A percentile compares a stretch with the other conserved stretches of the same genome.
These are phyloP conservation scores for Phytopythium chamaehyphon DNA, from an alignment of 352 stramenopile genomes.

Conservation along the genomic window DNA sequence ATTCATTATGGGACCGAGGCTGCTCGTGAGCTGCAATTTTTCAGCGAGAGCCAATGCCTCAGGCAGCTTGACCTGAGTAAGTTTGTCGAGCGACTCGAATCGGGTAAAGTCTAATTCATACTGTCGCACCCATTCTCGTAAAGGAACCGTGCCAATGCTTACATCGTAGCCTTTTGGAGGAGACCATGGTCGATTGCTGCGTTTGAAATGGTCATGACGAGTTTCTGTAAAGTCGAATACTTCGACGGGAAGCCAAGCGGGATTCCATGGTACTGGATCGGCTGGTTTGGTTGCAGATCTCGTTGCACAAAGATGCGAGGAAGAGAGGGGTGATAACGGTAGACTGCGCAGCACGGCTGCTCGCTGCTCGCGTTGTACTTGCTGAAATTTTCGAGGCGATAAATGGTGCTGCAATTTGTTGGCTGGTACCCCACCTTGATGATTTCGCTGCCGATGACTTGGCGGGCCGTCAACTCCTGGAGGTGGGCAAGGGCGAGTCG, in stretches of 20 bases:
- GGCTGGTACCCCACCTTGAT: not conserved
- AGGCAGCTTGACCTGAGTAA: conserved; percentile 42
- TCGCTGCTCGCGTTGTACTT: conserved; percentile 34
- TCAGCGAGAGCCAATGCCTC: conserved; percentile 40
- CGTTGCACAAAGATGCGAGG: not conserved
- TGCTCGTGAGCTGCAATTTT: conserved; percentile 25
- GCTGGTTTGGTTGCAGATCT: not conserved
- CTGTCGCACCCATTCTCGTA: conserved; percentile 38
- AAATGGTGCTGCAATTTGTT: conserved; percentile 15
- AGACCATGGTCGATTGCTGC: not conserved
- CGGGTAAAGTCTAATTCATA: conserved; percentile 40
- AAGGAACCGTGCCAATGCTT: conserved; percentile 12
- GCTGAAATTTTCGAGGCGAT: conserved; percentile 42
- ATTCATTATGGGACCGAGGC: not conserved
- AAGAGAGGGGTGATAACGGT: conserved; percentile 24
- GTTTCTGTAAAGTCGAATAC: not conserved
- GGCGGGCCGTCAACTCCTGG: not conserved
- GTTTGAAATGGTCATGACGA: not conserved
- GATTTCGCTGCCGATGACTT: not conserved
- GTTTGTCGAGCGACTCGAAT: conserved; percentile 49
- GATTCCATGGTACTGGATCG: conserved; percentile 26
- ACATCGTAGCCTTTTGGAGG: conserved; percentile 1
- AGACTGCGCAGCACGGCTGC: conserved; percentile 16
- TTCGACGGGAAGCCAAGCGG: conserved; percentile 18
- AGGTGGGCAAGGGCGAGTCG: not conserved